phyloP scores from a whole-genome alignment of 164 flowering plant genomes.

The Annona squamosa region DNA sequence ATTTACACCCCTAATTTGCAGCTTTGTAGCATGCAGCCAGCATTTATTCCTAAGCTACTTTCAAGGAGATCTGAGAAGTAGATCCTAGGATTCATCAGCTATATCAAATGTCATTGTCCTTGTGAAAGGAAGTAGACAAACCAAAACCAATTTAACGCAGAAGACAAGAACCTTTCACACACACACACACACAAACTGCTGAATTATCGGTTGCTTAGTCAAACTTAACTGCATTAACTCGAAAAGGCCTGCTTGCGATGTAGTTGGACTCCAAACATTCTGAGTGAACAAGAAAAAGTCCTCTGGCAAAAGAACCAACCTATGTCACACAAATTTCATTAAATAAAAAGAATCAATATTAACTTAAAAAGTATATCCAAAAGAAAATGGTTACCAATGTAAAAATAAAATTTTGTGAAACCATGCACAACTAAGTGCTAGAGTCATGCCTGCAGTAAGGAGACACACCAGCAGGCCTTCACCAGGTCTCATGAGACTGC shows the following conservation, averaged over 20 bases:
- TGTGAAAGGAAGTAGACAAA: not conserved
- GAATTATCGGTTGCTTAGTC: not conserved
- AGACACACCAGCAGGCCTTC: conserved; percentile 85
- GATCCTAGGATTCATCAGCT: not conserved
- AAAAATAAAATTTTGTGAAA: not conserved
- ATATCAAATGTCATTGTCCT: not conserved
- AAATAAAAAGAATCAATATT: no score
- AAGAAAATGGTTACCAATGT: not conserved
- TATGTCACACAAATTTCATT: conserved; percentile 11
- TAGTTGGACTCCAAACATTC: conserved; percentile 90
- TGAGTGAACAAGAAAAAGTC: conserved; percentile 87
- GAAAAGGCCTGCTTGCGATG: conserved; percentile 90
- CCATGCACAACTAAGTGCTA: not conserved
- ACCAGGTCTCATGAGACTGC: conserved; percentile 88
- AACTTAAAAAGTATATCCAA: not conserved
- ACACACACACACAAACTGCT: not conserved
- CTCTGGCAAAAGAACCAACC: conserved; percentile 95
- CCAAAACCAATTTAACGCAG: not conserved
- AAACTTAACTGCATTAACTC: conserved; percentile 83
- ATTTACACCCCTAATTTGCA: no score
- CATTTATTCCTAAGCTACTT: no score
- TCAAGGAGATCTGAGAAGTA: not conserved
- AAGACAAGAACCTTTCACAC: not conserved
- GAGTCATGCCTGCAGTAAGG: not conserved
- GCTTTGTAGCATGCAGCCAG: no score